phyloP scores from a whole-genome alignment of 2,329 filamentous ascomycete genomes.

The Neoscytalidium dimidiatum region DNA sequence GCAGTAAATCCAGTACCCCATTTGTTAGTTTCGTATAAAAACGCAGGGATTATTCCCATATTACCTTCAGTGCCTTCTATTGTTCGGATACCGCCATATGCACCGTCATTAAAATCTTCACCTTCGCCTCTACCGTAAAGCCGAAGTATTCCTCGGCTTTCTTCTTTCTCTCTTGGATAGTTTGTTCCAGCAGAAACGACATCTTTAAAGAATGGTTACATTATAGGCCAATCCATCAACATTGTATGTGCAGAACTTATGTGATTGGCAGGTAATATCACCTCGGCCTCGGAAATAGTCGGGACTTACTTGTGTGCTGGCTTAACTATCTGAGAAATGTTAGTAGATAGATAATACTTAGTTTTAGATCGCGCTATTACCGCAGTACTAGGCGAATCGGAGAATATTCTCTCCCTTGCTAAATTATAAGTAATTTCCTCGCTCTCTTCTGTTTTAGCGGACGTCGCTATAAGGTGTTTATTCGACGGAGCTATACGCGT shows the following conservation, averaged over 20 bases:
- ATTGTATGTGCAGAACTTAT: constrained; percentile 84
- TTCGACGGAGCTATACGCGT: constrained; percentile 19
- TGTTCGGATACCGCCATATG: constrained; percentile 40
- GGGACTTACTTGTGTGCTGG: constrained; percentile 32
- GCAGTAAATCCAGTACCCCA: constrained; percentile 52
- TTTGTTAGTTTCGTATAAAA: constrained; percentile 44
- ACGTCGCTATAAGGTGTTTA: constrained; percentile 11
- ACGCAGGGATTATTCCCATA: constrained; percentile 29
- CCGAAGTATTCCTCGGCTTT: constrained; percentile 70
- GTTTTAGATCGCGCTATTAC: background rate
- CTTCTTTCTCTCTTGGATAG: constrained; percentile 77
- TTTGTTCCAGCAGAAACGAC: constrained; percentile 35
- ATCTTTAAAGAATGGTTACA: constrained; percentile 58
- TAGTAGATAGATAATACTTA: constrained; percentile 28
- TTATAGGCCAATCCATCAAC: constrained; percentile 63
- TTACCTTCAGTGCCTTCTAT: constrained; percentile 40
- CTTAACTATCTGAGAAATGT: background rate
- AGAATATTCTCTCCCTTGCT: constrained; percentile 17
- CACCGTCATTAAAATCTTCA: constrained; percentile 57
- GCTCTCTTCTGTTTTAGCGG: constrained; percentile 15
- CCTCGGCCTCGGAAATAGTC: constrained; percentile 50
- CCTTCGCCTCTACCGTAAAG: constrained; percentile 81
- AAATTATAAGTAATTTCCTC: constrained; percentile 17
- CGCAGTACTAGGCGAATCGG: constrained; percentile 10
- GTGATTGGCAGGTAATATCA: constrained; percentile 80